Conservation (phyloP, 163 green algal genomes). For the Chlorella variabilis region DNA sequence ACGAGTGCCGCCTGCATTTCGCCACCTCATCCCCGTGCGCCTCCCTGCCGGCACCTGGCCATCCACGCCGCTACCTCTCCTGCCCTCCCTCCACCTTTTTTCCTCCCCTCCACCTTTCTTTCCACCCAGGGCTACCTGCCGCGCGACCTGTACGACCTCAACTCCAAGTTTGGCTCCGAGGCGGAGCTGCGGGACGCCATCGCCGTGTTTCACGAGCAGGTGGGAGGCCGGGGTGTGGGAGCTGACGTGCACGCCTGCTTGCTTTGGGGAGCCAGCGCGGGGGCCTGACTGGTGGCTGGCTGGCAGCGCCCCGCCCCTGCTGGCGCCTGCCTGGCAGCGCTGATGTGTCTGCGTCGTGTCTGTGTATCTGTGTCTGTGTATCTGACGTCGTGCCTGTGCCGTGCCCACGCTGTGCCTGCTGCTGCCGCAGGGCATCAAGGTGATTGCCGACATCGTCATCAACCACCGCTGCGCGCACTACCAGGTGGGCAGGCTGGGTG, state of each 20-base stretch:
- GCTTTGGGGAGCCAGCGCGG: background rate
- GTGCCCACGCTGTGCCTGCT: too few relatives aligned
- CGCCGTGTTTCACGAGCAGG: slow-evolving; percentile 72
- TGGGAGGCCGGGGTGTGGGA: too few relatives aligned
- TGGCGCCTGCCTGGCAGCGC: too few relatives aligned
- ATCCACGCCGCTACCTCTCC: background rate
- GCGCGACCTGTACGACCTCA: slow-evolving; percentile 91
- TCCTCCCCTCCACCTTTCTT: too few relatives aligned
- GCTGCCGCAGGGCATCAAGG: slow-evolving; percentile 43
- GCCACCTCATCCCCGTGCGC: background rate
- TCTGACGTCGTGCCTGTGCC: too few relatives aligned
- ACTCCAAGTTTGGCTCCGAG: slow-evolving; percentile 91
- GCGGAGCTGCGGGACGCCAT: slow-evolving; percentile 85
- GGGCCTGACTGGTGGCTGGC: too few relatives aligned
- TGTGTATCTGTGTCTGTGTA: too few relatives aligned
- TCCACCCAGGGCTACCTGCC: slow-evolving; percentile 85
- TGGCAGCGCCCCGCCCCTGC: too few relatives aligned
- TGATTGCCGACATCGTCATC: slow-evolving; percentile 97
- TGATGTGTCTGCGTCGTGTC: too few relatives aligned
- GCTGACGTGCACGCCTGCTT: background rate
- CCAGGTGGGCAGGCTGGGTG: slow-evolving; percentile 55
- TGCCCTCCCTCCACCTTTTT: too few relatives aligned
- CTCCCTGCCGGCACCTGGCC: background rate
- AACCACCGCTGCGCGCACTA: slow-evolving; percentile 94
- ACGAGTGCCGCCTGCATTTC: too few relatives aligned